These are phyloP conservation scores for Paralagenidium karlingii DNA, from an alignment of 352 stramenopile species.

Conservation along the genomic window DNA sequence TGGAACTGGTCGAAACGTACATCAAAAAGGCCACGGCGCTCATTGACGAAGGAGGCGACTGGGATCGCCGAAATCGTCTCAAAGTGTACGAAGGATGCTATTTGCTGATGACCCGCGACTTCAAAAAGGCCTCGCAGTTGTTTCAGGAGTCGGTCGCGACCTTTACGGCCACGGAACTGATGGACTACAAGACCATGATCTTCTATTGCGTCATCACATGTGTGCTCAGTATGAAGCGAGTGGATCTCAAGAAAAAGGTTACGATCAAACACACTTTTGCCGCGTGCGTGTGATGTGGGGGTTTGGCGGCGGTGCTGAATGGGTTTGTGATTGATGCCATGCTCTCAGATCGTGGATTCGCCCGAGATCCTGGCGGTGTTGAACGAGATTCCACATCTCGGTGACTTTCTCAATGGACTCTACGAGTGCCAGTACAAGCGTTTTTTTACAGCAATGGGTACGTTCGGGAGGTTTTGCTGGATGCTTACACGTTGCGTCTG, in stretches of 20 bases:
- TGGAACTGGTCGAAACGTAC: slow-evolving; percentile 71
- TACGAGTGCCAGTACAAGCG: slow-evolving; percentile 98
- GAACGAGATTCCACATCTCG: slow-evolving; percentile 62
- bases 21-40: slow-evolving; percentile 81
- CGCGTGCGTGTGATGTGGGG: not conserved
- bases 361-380: slow-evolving; percentile 91
- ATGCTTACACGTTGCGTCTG: not conserved
- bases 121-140: slow-evolving; percentile 87
- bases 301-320: not conserved
- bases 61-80: slow-evolving; percentile 97
- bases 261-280: too few relatives aligned
- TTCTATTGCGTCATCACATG: slow-evolving; percentile 96
- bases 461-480: too few relatives aligned
- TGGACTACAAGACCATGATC: slow-evolving; percentile 95
- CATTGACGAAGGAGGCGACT: slow-evolving; percentile 95
- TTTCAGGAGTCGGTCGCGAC: slow-evolving; percentile 96
- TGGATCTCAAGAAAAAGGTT: slow-evolving; percentile 96
- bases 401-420: slow-evolving; percentile 88
- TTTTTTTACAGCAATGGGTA: slow-evolving; percentile 89
- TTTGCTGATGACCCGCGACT: slow-evolving; percentile 87
- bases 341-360: slow-evolving; percentile 85
- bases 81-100: slow-evolving; percentile 97
- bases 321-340: not conserved
- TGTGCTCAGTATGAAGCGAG: slow-evolving; percentile 87
- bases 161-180: slow-evolving; percentile 97